Percentiles rank a stretch among this genome's conserved stretches.
Evolutionary conservation across 495 filamentous ascomycete species (phyloP).

Genomic region (Penicillium coprophilum): DNA sequence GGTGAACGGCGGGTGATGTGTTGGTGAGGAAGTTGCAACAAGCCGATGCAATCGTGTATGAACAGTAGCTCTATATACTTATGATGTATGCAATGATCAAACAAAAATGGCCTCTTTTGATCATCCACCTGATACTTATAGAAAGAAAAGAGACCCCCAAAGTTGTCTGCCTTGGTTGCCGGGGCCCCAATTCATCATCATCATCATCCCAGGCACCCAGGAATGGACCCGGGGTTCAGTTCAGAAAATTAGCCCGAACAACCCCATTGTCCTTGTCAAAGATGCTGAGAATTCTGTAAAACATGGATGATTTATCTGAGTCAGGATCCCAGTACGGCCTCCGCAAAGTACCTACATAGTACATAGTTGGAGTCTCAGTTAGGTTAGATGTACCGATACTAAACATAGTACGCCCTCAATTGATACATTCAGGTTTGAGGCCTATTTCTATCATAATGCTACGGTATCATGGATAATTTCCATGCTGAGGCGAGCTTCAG

Average conservation of each 20-base stretch:
- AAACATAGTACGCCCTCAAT: background rate
- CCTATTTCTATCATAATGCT: background rate
- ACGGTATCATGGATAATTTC: slow-evolving; percentile 1
- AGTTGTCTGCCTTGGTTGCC: slow-evolving; percentile 15
- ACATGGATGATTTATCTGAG: slow-evolving; percentile 6
- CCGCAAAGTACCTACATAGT: background rate
- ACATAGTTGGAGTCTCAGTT: background rate
- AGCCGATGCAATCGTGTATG: slow-evolving; percentile 1
- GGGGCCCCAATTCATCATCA: slow-evolving; percentile 6
- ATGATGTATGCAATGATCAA: slow-evolving; percentile 1
- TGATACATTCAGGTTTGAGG: background rate
- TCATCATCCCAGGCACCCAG: slow-evolving; percentile 14
- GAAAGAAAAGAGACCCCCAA: background rate
- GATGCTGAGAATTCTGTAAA: slow-evolving; percentile 1
- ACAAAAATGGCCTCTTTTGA: no score
- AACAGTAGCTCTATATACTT: slow-evolving; percentile 4
- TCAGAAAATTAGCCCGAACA: background rate
- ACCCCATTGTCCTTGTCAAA: background rate
- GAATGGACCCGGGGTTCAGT: slow-evolving; percentile 1
- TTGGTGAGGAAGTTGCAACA: background rate
- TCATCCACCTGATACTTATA: slow-evolving; percentile 13
- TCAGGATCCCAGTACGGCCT: slow-evolving; percentile 2
- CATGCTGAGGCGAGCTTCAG: slow-evolving; percentile 2
- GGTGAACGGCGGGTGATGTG: background rate
- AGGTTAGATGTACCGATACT: background rate